Percentiles rank a stretch among this genome's conserved stretches.
These are phyloP conservation scores for Oryza punctata DNA, from an alignment of 176 grass and related monocot species.

Conservation along the genomic window DNA sequence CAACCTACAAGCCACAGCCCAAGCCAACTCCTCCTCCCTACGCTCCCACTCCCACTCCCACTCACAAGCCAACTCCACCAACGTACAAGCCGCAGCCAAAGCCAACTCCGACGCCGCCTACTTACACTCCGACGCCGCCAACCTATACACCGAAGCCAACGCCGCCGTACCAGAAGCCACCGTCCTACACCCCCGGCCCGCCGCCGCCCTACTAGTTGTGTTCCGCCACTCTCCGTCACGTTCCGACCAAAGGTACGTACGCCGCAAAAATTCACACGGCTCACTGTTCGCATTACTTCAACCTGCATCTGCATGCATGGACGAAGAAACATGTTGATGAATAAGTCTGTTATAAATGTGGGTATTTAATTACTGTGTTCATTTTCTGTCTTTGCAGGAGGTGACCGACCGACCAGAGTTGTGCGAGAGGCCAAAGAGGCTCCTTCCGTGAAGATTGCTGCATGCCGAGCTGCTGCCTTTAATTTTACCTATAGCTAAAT, in stretches of 20 bases:
- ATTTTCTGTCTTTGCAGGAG: constrained; percentile 17
- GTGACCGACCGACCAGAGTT: background rate
- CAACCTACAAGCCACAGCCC: background rate
- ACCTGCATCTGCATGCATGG: no score
- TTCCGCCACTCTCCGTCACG: background rate
- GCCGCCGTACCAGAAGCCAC: background rate
- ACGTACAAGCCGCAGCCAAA: background rate
- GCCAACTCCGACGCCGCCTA: background rate
- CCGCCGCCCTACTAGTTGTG: constrained; percentile 53
- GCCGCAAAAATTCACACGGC: background rate
- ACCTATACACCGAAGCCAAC: background rate
- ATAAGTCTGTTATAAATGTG: no score
- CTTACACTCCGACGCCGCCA: background rate
- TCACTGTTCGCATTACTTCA: background rate
- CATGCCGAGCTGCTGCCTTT: background rate
- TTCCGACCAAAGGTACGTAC: constrained; percentile 29
- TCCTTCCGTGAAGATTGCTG: background rate
- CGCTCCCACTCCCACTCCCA: background rate
- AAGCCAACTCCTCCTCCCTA: constrained; percentile 10
- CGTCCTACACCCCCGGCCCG: constrained; percentile 39
- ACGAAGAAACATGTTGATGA: no score
- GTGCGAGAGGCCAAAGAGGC: constrained; percentile 27
- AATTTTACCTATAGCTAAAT: background rate
- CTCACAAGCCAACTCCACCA: background rate
- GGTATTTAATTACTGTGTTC: background rate